phyloP scores from a whole-genome alignment of 116 monocot species.

The Papilionanthe hybrid region DNA sequence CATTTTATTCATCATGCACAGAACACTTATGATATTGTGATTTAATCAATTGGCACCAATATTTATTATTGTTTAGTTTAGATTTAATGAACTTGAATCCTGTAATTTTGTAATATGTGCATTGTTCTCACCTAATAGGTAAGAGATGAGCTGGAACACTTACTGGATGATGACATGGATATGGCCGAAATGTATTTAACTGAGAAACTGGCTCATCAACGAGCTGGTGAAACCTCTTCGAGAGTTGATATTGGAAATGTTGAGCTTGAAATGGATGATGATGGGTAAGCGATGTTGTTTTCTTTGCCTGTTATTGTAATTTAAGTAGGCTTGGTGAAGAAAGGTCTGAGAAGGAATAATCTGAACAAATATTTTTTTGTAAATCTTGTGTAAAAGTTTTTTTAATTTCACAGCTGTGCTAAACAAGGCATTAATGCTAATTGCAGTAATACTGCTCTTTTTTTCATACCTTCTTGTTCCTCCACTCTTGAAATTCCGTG shows the following conservation, averaged over 20 bases:
- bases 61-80: neutral
- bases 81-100: neutral
- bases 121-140: slow-evolving; percentile 21
- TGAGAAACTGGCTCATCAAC: slow-evolving; percentile 23
- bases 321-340: neutral
- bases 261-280: slow-evolving; percentile 15
- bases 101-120: neutral
- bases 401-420: neutral
- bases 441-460: neutral
- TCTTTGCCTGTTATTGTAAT: neutral
- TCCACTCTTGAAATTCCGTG: neutral
- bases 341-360: neutral
- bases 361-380: neutral
- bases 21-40: neutral
- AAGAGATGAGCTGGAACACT: slow-evolving; percentile 57
- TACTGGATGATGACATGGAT: slow-evolving; percentile 58
- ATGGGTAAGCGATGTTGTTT: slow-evolving; percentile 9
- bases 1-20: neutral
- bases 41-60: neutral
- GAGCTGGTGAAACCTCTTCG: slow-evolving; percentile 14
- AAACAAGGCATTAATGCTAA: neutral
- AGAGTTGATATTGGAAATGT: slow-evolving; percentile 22
- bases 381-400: neutral
- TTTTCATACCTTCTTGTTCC: neutral
- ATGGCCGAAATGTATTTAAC: slow-evolving; percentile 63